A percentile compares a stretch with the other conserved stretches of the same genome.
Evolutionary conservation across 352 stramenopile species (phyloP).

Genomic region (Phytopythium kandeliae): DNA sequence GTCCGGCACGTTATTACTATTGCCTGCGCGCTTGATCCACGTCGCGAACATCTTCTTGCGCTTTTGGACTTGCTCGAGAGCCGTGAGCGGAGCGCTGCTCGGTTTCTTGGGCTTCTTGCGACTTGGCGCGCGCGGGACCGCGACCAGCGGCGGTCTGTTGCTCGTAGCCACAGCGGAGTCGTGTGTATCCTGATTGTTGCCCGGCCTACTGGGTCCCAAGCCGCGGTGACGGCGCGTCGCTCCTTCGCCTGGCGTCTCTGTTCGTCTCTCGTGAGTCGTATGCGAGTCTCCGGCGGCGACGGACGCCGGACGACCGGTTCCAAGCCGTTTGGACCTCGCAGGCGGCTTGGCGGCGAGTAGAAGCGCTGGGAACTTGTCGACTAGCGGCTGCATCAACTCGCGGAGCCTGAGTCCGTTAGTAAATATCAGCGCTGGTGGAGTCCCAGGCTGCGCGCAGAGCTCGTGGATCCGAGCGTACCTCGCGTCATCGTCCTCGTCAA

Average conservation of each 20-base stretch:
- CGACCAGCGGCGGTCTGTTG: neutral
- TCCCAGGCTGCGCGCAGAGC: no score
- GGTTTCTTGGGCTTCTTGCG: constrained; percentile 37
- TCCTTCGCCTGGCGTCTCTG: constrained; percentile 3
- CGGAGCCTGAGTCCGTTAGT: constrained; percentile 38
- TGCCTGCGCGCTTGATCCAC: constrained; percentile 48
- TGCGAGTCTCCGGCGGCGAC: neutral
- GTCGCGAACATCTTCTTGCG: constrained; percentile 70
- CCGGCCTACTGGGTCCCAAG: neutral
- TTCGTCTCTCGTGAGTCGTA: neutral
- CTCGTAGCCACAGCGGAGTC: constrained; percentile 5
- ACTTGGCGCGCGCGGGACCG: constrained; percentile 6
- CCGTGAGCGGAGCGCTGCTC: constrained; percentile 13
- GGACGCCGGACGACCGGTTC: constrained; percentile 12
- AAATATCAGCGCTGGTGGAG: neutral
- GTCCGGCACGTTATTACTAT: neutral
- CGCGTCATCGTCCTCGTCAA: constrained; percentile 38
- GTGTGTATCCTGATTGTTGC: constrained; percentile 44
- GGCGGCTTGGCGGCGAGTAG: constrained; percentile 43
- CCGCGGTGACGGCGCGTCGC: no score
- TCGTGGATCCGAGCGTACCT: constrained; percentile 13
- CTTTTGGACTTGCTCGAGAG: constrained; percentile 55
- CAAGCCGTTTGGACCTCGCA: constrained; percentile 2
- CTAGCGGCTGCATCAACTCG: constrained; percentile 73
- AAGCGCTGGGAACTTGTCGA: constrained; percentile 64